Conservation (phyloP, 1,284 basidiomycete species). For the Phlebopus sp. region DNA sequence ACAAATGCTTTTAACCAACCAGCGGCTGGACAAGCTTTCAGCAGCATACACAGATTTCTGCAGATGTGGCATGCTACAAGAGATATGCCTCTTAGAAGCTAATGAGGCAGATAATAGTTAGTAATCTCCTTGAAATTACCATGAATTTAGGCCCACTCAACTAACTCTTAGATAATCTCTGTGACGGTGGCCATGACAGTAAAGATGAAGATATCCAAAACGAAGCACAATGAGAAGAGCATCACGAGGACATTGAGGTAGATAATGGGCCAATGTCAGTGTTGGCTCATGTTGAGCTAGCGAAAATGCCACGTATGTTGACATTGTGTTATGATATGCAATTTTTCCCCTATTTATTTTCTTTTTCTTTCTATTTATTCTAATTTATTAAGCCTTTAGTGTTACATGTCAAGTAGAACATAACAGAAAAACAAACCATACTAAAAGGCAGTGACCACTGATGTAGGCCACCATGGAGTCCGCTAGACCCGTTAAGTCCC, state of each 20-base stretch:
- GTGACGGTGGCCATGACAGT: background rate
- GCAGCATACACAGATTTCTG: background rate
- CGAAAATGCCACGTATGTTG: background rate
- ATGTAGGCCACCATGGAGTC: no score
- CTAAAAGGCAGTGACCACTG: no score
- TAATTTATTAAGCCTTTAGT: no score
- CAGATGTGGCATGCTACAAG: slow-evolving; percentile 3
- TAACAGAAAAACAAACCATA: no score
- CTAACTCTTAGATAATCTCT: background rate
- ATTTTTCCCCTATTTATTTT: no score
- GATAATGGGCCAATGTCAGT: background rate
- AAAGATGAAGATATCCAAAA: background rate
- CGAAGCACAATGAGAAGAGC: background rate
- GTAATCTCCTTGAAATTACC: background rate
- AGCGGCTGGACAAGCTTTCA: slow-evolving; percentile 3
- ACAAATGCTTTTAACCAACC: slow-evolving; percentile 7
- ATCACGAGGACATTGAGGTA: background rate
- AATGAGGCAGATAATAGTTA: background rate
- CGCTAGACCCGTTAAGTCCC: no score
- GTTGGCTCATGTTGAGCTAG: slow-evolving; percentile 1
- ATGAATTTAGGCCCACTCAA: background rate
- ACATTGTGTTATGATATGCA: no score
- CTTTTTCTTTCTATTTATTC: no score
- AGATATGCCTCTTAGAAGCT: background rate
- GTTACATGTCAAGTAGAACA: no score